Percentiles rank a stretch among this genome's conserved stretches.
Conservation (phyloP, 352 stramenopile species). For the Phytopythium helicoides region DNA sequence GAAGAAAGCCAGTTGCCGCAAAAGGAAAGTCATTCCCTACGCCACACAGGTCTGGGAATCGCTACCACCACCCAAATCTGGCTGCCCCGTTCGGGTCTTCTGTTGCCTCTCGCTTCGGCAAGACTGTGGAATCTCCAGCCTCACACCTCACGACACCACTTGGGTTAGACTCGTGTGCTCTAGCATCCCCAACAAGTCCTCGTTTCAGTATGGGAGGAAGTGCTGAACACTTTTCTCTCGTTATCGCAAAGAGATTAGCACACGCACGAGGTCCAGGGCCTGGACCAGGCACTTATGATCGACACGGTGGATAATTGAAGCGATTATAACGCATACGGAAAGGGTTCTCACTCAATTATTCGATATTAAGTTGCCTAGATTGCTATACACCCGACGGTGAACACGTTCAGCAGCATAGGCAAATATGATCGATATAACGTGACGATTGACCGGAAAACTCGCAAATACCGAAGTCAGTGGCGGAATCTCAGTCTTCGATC, state of each 20-base stretch:
- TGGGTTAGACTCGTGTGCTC: background rate
- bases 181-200: conserved; percentile 7
- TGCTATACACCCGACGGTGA: background rate
- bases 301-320: conserved; percentile 18
- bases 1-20: too few species aligned
- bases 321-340: background rate
- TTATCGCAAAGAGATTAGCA: conserved; percentile 22
- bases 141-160: background rate
- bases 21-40: too few species aligned
- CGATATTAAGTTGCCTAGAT: too few species aligned
- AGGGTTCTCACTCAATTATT: too few species aligned
- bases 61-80: too few species aligned
- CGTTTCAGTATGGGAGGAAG: conserved; percentile 18
- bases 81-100: conserved; percentile 31
- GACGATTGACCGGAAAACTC: background rate
- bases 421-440: too few species aligned
- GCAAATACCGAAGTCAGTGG: background rate
- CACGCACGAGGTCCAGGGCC: conserved; percentile 20
- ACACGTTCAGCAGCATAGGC: too few species aligned
- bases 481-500: too few species aligned
- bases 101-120: conserved; percentile 23
- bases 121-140: background rate
- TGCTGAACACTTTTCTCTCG: conserved; percentile 36
- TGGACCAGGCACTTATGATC: conserved; percentile 38
- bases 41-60: background rate